phyloP scores from a whole-genome alignment of 371 early-diverging fungal species.

The Haplosporangium sp. region DNA sequence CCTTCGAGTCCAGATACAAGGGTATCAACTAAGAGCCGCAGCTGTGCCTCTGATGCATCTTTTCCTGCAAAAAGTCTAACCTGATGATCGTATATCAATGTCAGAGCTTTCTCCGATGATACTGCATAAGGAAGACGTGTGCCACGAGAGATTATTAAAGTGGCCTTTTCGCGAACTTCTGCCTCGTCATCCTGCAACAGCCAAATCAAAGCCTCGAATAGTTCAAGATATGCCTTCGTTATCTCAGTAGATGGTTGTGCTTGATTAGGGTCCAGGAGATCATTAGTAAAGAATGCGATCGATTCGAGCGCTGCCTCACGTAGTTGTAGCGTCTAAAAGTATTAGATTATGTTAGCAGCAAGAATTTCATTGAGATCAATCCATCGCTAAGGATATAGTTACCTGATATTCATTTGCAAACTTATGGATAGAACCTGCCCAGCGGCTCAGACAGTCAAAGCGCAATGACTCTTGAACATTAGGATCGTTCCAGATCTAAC shows the following conservation, averaged over 20 bases:
- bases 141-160: conserved; percentile 66
- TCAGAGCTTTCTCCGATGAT: conserved; percentile 45
- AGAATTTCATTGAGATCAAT: background rate
- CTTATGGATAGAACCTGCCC: conserved; percentile 60
- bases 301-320: conserved; percentile 71
- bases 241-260: conserved; percentile 36
- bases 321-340: conserved; percentile 61
- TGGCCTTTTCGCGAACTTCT: conserved; percentile 73
- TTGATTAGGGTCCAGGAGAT: conserved; percentile 56
- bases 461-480: conserved; percentile 27
- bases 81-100: conserved; percentile 36
- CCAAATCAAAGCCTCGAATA: conserved; percentile 42
- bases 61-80: conserved; percentile 31
- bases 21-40: conserved; percentile 36
- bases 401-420: conserved; percentile 66
- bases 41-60: conserved; percentile 40
- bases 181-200: conserved; percentile 79
- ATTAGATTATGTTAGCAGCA: background rate
- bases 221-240: conserved; percentile 47
- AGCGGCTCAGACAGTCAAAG: conserved; percentile 58
- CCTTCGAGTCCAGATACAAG: conserved; percentile 22
- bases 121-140: conserved; percentile 55
- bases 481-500: conserved; percentile 52
- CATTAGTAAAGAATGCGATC: conserved; percentile 56
- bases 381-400: background rate